Base-by-base conservation (phyloP, 23 red algal species). In the Porphyridium purpureum region DNA sequence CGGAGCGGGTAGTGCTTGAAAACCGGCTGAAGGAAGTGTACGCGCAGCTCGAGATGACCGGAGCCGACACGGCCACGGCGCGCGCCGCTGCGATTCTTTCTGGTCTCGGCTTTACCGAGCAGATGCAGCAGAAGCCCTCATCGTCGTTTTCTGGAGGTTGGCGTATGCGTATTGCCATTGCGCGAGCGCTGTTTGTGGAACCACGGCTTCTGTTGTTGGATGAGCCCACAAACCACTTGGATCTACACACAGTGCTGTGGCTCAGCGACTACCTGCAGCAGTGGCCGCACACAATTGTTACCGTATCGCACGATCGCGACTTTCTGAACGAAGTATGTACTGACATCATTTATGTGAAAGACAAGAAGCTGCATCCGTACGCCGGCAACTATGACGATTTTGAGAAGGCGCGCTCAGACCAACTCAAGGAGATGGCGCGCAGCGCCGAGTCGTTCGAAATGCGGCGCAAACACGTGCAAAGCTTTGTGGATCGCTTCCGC, bases 381-480 rank as follows among this genome's bases (percentile, higher is more conserved):
- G 74, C 62, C 54, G 88, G 88, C 29, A 95, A 95, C 52, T 95
- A 95, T 46, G 77, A 84, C 40, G 71, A 83, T 33, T 95, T 84
- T 72, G 68, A 84, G 63, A 69, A 69, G 44, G 72, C 62, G 4
- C 59, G 88, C 40, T 31, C 50, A 21, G 88, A 95, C 55, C 59
- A 67, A 46, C 67, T 66, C 19, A 84, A 84, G 17, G 79, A 72
- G 20, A 9, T 74, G 40, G 65, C 67, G 31, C 40, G 83, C 24
- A 49, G 59, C 28, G 83, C 67, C 4, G 73, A 79, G 49, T 69
- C 59, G 32, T 66, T 65, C 15, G 83, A 92, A 52, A 80, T 92
- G 83, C 60, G 59, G 29, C 68, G 74, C 17, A 69, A 57, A 5
- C 83, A 92, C 41, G 66, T 92, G 26, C 83, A 92, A 23, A 79